Evolutionary conservation across 1,284 basidiomycete genomes (phyloP).

Genomic region (Cutaneotrichosporon daszewskae): DNA sequence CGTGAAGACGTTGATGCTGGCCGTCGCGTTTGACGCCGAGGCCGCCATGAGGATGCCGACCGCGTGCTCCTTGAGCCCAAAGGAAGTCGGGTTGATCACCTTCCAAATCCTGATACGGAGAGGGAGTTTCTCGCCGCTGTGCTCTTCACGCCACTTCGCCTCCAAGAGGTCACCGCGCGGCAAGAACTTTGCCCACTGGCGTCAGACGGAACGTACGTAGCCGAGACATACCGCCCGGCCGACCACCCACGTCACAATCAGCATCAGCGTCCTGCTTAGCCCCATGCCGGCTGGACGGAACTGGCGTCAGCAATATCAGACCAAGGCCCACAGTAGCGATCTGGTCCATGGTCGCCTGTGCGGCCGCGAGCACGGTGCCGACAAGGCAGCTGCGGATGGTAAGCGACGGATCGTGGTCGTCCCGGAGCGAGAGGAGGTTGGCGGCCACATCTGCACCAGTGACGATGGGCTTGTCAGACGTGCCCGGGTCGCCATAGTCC

Average conservation of each 20-base stretch:
- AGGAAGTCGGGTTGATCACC: constrained; percentile 58
- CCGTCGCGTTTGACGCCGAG: constrained; percentile 55
- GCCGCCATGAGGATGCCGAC: constrained; percentile 59
- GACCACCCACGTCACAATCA: no score
- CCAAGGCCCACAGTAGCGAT: constrained; percentile 13
- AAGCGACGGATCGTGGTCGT: constrained; percentile 58
- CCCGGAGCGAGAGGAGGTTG: constrained; percentile 57
- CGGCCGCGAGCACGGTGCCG: constrained; percentile 56
- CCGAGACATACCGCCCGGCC: no score
- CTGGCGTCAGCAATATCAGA: not conserved
- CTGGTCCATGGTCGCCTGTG: constrained; percentile 51
- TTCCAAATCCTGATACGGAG: constrained; percentile 36
- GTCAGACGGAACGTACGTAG: no score
- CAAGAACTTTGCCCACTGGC: constrained; percentile 52
- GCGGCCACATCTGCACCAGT: constrained; percentile 57
- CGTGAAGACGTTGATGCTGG: constrained; percentile 58
- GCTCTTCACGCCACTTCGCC: constrained; percentile 46
- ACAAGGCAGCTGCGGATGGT: constrained; percentile 58
- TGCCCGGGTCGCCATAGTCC: no score
- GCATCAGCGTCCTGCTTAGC: no score
- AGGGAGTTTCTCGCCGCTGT: constrained; percentile 24
- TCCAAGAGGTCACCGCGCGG: constrained; percentile 48
- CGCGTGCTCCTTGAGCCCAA: constrained; percentile 59
- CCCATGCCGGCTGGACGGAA: no score
- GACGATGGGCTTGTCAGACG: no score